A percentile compares a stretch with the other conserved stretches of the same genome.
Evolutionary conservation across 2,329 filamentous ascomycete species (phyloP).

Genomic region (Sarocladium oryzae): DNA sequence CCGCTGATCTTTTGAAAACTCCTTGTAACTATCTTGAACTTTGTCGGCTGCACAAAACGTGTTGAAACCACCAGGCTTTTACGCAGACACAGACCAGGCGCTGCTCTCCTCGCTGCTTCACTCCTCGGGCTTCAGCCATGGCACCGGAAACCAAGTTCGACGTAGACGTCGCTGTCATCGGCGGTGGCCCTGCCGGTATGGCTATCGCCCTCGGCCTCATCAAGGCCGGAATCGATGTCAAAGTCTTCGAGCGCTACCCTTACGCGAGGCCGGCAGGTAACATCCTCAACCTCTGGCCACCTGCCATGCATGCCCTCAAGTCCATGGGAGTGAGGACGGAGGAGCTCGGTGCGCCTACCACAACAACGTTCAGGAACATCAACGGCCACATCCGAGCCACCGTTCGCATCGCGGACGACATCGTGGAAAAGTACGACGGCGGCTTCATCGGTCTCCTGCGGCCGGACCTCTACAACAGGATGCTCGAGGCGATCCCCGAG

Average conservation of each 20-base stretch:
- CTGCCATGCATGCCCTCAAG: background rate
- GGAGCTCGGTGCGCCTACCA: background rate
- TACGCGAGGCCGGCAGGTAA: constrained; percentile 3
- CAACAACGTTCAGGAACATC: background rate
- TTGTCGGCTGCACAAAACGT: too few relatives aligned
- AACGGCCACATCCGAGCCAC: background rate
- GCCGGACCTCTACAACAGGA: constrained; percentile 1
- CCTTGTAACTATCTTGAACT: too few relatives aligned
- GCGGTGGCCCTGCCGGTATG: constrained; percentile 1
- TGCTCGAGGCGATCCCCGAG: background rate
- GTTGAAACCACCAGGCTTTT: too few relatives aligned
- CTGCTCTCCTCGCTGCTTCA: too few relatives aligned
- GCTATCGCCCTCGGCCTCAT: background rate
- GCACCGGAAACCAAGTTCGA: background rate
- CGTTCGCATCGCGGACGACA: background rate
- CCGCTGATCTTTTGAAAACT: too few relatives aligned
- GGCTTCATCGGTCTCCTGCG: constrained; percentile 1
- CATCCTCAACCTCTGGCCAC: constrained; percentile 3
- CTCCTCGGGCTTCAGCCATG: too few relatives aligned
- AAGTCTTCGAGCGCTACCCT: constrained; percentile 4
- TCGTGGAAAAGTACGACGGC: constrained; percentile 3
- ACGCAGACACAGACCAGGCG: too few relatives aligned
- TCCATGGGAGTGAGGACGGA: background rate
- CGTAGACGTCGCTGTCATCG: background rate
- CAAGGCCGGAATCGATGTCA: constrained; percentile 4